These are phyloP conservation scores for Fusarium sp. DNA, from an alignment of 2,329 filamentous ascomycete species.

Conservation along the genomic window DNA sequence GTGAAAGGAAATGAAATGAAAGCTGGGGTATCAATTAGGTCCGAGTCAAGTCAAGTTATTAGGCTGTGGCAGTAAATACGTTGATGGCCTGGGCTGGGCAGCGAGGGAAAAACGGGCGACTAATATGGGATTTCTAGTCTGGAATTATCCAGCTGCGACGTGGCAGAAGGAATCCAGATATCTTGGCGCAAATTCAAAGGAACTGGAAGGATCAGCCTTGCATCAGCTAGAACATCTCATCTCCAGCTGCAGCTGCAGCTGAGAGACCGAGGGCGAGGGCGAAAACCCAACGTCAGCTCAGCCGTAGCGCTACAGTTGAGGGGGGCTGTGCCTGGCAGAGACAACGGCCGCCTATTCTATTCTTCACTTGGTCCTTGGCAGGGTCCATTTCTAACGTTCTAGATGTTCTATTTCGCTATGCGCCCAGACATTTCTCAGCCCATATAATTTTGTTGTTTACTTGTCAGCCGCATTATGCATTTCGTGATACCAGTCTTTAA, in stretches of 20 bases:
- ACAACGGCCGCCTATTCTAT: slow-evolving; percentile 28
- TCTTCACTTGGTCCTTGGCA: slow-evolving; percentile 21
- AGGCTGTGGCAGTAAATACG: not conserved
- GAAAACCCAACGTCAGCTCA: slow-evolving; percentile 50
- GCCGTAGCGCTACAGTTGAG: slow-evolving; percentile 1
- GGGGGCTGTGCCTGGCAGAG: slow-evolving; percentile 34
- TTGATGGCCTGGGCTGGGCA: slow-evolving; percentile 15
- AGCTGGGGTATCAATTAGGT: slow-evolving; percentile 23
- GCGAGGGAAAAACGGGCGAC: slow-evolving; percentile 11
- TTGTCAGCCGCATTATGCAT: slow-evolving; percentile 2
- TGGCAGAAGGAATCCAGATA: slow-evolving; percentile 22
- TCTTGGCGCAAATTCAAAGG: slow-evolving; percentile 2
- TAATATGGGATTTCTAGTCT: slow-evolving; percentile 13
- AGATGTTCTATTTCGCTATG: slow-evolving; percentile 4
- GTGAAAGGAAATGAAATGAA: not conserved
- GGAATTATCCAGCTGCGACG: slow-evolving; percentile 15
- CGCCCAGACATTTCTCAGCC: slow-evolving; percentile 10
- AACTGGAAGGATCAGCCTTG: slow-evolving; percentile 27
- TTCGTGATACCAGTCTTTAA: not conserved
- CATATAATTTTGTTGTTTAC: not conserved
- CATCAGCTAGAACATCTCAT: not conserved
- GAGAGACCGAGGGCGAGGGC: slow-evolving; percentile 27
- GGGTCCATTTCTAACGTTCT: slow-evolving; percentile 26
- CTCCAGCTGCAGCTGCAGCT: not conserved
- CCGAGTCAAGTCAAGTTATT: slow-evolving; percentile 11